phyloP scores from a whole-genome alignment of 176 grass and related monocot genomes.

The Bothriochloa decipiens region DNA sequence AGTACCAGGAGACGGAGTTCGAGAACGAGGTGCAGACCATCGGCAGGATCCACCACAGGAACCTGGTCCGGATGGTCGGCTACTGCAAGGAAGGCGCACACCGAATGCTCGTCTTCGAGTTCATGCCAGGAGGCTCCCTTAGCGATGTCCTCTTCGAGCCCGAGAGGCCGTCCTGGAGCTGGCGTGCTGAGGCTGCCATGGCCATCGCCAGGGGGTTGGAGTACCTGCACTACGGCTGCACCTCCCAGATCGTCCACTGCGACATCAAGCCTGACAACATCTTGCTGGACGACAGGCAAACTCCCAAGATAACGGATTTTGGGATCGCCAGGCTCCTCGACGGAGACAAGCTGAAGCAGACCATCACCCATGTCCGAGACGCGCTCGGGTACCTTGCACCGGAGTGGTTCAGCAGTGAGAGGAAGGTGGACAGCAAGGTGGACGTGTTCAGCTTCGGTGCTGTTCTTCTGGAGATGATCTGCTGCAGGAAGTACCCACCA shows the following conservation, averaged over 20 bases:
- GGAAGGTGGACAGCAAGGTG: conserved; percentile 1
- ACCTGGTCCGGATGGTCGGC: conserved; percentile 28
- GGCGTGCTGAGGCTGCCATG: neutral
- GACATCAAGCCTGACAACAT: conserved; percentile 48
- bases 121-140: conserved; percentile 29
- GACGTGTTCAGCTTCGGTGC: neutral
- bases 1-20: conserved; percentile 35
- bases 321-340: conserved; percentile 32
- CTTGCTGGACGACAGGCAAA: neutral
- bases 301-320: conserved; percentile 20
- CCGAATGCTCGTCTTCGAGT: conserved; percentile 45
- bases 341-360: neutral
- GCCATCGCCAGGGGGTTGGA: conserved; percentile 17
- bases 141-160: neutral
- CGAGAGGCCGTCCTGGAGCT: conserved; percentile 18
- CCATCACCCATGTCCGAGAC: conserved; percentile 17
- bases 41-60: conserved; percentile 42
- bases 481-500: neutral
- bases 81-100: conserved; percentile 39
- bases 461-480: neutral
- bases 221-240: conserved; percentile 34
- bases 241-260: conserved; percentile 5
- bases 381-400: neutral
- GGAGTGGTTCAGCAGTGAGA: conserved; percentile 14
- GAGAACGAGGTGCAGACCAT: conserved; percentile 39